phyloP scores from a whole-genome alignment of 2,329 filamentous ascomycete genomes.

The Leptodontidium sp. region DNA sequence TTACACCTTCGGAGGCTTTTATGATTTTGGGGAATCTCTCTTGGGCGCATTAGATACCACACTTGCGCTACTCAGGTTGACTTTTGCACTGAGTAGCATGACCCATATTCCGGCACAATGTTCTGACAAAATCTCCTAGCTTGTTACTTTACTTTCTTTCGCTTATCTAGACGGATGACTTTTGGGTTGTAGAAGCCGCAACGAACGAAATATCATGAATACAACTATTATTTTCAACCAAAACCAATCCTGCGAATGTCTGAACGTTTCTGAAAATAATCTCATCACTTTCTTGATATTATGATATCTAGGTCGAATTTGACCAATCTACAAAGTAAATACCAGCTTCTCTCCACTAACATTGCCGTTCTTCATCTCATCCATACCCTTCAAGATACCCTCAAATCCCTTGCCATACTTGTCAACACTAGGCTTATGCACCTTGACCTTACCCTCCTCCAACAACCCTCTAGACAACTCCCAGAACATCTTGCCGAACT shows the following conservation, averaged over 20 bases:
- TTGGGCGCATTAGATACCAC: conserved; percentile 46
- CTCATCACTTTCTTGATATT: neutral
- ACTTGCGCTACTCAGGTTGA: conserved; percentile 25
- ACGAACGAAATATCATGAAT: conserved; percentile 10
- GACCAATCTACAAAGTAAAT: conserved; percentile 48
- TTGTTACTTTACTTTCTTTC: neutral
- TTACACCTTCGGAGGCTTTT: conserved; percentile 24
- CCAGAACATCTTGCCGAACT: conserved; percentile 52
- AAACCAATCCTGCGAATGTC: neutral
- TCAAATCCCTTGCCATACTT: conserved; percentile 45
- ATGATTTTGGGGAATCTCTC: conserved; percentile 21
- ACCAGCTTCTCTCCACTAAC: conserved; percentile 56
- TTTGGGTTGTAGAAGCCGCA: conserved; percentile 5
- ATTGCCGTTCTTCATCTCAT: conserved; percentile 41
- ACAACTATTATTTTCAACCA: neutral
- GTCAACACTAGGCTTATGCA: conserved; percentile 44
- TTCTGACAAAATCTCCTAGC: conserved; percentile 1
- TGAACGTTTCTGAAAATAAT: neutral
- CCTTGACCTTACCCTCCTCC: conserved; percentile 49
- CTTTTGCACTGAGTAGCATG: conserved; percentile 31
- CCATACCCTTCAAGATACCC: conserved; percentile 42
- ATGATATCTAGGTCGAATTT: neutral
- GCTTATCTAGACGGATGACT: conserved; percentile 9
- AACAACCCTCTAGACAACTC: conserved; percentile 47
- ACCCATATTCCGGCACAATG: conserved; percentile 6